Percentiles rank a stretch among this genome's conserved stretches.
These are phyloP conservation scores for Salvia sclarea DNA, from an alignment of 305 asterid species.

Conservation along the genomic window DNA sequence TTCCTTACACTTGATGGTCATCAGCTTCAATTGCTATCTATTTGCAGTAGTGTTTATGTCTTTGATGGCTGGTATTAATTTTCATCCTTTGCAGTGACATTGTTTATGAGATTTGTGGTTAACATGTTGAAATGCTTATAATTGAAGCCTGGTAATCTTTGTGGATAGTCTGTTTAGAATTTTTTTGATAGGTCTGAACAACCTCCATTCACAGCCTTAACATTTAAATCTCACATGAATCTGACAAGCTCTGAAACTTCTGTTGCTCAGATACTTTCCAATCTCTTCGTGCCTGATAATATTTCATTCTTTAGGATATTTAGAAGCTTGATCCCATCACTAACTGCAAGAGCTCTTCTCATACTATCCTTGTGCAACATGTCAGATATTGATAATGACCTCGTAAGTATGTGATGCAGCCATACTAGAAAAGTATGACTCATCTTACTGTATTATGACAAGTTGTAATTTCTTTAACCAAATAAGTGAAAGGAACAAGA, in stretches of 20 bases:
- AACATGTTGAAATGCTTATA: background rate
- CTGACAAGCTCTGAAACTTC: background rate
- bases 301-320: background rate
- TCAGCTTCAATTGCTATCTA: slow-evolving; percentile 13
- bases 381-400: too few relatives aligned
- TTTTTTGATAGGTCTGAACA: background rate
- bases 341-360: background rate
- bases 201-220: background rate
- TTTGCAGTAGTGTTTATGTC: background rate
- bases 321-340: background rate
- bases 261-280: background rate
- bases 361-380: background rate
- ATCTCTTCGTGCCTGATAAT: background rate
- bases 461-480: background rate
- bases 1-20: background rate
- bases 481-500: slow-evolving; percentile 1
- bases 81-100: background rate
- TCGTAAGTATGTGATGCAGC: background rate
- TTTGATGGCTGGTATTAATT: background rate
- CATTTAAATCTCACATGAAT: background rate
- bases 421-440: background rate
- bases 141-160: background rate
- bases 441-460: background rate
- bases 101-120: background rate
- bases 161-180: background rate